A percentile compares a stretch with the other conserved stretches of the same genome.
These are phyloP conservation scores for Colletotrichum lini DNA, from an alignment of 2,329 filamentous ascomycete species.

Conservation along the genomic window DNA sequence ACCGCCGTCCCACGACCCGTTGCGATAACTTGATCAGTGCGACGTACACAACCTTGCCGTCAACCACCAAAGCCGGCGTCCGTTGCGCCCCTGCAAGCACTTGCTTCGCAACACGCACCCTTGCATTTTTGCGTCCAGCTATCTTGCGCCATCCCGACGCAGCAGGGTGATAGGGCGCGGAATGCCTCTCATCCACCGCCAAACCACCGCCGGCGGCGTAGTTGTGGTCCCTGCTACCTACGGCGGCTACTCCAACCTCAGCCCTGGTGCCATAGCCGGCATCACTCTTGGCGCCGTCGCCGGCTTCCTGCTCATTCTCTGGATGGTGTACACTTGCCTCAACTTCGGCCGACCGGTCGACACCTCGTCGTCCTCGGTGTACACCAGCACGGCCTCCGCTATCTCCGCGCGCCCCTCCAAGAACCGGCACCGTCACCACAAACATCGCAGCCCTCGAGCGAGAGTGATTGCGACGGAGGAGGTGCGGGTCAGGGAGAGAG, in stretches of 20 bases:
- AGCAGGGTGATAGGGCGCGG: slow-evolving; percentile 4
- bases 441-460: slow-evolving; percentile 36
- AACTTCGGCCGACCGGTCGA: slow-evolving; percentile 57
- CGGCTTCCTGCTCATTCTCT: slow-evolving; percentile 68
- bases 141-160: slow-evolving; percentile 12
- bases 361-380: slow-evolving; percentile 39
- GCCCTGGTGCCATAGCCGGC: slow-evolving; percentile 59
- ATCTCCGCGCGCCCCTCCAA: slow-evolving; percentile 43
- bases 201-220: slow-evolving; percentile 44
- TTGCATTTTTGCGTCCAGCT: not conserved
- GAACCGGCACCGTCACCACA: slow-evolving; percentile 31
- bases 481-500: slow-evolving; percentile 46
- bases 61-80: not conserved
- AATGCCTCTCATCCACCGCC: slow-evolving; percentile 38
- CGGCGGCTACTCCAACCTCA: slow-evolving; percentile 51
- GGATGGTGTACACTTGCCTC: slow-evolving; percentile 65
- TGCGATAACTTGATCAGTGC: slow-evolving; percentile 19
- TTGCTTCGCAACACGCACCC: slow-evolving; percentile 19
- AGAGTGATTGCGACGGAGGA: slow-evolving; percentile 49
- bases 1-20: slow-evolving; percentile 4
- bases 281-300: slow-evolving; percentile 62
- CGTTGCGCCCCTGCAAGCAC: slow-evolving; percentile 10
- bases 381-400: slow-evolving; percentile 45
- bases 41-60: slow-evolving; percentile 9
- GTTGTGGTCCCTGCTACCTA: slow-evolving; percentile 55